These are phyloP conservation scores for Selaginella tamariscina DNA, from an alignment of 75 land plant species.

Conservation along the genomic window DNA sequence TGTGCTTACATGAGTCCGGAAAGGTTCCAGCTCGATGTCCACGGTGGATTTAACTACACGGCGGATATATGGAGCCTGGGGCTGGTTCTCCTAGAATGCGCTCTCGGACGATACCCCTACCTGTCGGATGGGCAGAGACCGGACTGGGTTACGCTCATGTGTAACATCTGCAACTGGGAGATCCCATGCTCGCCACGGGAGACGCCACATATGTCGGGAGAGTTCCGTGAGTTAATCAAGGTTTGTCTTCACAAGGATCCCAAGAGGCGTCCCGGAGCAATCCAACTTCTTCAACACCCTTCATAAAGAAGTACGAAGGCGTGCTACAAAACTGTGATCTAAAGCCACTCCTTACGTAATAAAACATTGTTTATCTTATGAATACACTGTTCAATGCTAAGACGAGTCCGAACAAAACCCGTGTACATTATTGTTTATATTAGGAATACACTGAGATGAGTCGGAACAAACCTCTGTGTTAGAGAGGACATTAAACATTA, in stretches of 20 bases:
- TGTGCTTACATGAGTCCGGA: constrained; percentile 13
- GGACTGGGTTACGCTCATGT: constrained; percentile 10
- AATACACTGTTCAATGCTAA: no score
- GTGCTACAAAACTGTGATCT: no score
- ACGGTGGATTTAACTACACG: not conserved
- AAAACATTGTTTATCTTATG: no score
- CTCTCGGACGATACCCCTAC: not conserved
- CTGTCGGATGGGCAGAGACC: not conserved
- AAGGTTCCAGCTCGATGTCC: not conserved
- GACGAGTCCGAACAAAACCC: no score
- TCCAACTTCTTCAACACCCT: constrained; percentile 2
- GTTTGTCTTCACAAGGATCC: constrained; percentile 3
- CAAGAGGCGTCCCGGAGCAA: not conserved
- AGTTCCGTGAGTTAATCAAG: constrained; percentile 1
- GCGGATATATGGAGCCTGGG: constrained; percentile 12
- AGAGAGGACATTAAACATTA: no score
- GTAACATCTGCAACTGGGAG: constrained; percentile 6
- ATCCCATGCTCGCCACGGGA: not conserved
- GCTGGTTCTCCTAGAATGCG: not conserved
- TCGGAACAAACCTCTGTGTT: no score
- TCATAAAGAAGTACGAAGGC: constrained; percentile 1
- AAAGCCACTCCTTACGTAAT: no score
- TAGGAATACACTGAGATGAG: no score
- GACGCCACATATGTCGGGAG: not conserved
- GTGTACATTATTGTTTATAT: no score